Conservation (phyloP, 2,329 filamentous ascomycete species). For the Lizonia empirigonia region DNA sequence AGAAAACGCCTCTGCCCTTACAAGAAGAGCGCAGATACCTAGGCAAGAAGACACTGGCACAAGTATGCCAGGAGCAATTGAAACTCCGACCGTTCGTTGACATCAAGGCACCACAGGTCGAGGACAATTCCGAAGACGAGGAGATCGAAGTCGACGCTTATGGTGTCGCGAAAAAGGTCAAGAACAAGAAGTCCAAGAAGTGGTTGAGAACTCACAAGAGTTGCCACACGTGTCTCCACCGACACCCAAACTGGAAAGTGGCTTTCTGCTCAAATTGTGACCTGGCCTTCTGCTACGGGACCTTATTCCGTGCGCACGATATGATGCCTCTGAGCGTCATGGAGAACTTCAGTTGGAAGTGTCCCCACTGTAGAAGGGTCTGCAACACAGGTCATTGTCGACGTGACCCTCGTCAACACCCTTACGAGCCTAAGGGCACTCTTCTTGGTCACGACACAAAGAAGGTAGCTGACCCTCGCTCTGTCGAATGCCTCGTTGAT, state of each 20-base stretch:
- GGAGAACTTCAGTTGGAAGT: conserved; percentile 82
- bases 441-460: conserved; percentile 89
- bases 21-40: conserved; percentile 69
- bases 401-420: conserved; percentile 68
- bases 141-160: conserved; percentile 68
- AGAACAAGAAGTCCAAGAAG: conserved; percentile 62
- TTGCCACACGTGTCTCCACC: conserved; percentile 84
- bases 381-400: conserved; percentile 88
- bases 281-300: conserved; percentile 88
- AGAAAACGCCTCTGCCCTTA: conserved; percentile 72
- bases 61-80: conserved; percentile 93
- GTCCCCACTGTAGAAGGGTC: conserved; percentile 81
- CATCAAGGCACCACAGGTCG: conserved; percentile 65
- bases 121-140: conserved; percentile 56
- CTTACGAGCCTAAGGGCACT: conserved; percentile 86
- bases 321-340: conserved; percentile 82
- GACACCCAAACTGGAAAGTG: conserved; percentile 83
- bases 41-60: conserved; percentile 79
- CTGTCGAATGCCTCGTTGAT: conserved; percentile 87
- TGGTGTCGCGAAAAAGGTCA: conserved; percentile 66
- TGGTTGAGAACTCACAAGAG: conserved; percentile 57
- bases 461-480: conserved; percentile 86
- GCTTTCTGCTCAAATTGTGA: conserved; percentile 79
- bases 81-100: conserved; percentile 81
- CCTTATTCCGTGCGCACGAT: conserved; percentile 88